Base-by-base conservation (phyloP, 306 rosid species). In the Sechiopsis laciniata region DNA sequence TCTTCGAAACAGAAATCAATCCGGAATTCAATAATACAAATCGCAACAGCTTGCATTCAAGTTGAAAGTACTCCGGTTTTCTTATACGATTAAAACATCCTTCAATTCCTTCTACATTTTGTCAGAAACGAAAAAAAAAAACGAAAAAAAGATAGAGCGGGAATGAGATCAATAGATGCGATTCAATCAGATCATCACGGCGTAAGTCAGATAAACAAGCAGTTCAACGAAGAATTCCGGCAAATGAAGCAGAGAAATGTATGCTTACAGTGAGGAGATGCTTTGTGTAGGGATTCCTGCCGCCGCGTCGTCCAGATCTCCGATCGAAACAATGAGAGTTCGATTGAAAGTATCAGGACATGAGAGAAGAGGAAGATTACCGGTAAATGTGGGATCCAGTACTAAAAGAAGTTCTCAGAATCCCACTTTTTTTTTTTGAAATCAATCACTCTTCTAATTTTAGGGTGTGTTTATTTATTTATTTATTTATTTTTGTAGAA, bases 261-360 rank as follows among this genome's bases (percentile, higher is more conserved):
- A 57, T 2, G 42, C 76, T 11, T 42, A 57, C 56, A 40, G 66
- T 42, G 13, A 55, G 66, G 37, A 58, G 40, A n/a, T 68, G 35
- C 55, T 6, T 67, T 1, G 32, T 11, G 54, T 2, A 17, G 29
- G 45, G 71, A 22, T 65, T 65, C 3, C 4, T 32, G 37, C 37
- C 37, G 42, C 16, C 10, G 71, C 70, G 51, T 21, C 51, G 46
- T 42, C 19, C n/a, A 42, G 55, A 68, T 20, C 3, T 68, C 16
- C 6, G 76, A 73, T 55, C 55, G 40, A 20, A 55, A 42, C 14
- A 58, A 40, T 40, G 35, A 7, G 32, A 55, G 35, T 8, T 16
- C 0, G 1, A 37, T 37, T 35, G 51, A n/a, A 72, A 55, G 10
- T 17, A 72, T 35, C 52, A 37, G 8, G 15, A 9, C 46, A 29